phyloP scores from a whole-genome alignment of 1,139 yeast species.

The Yamadazyma dendronema region DNA sequence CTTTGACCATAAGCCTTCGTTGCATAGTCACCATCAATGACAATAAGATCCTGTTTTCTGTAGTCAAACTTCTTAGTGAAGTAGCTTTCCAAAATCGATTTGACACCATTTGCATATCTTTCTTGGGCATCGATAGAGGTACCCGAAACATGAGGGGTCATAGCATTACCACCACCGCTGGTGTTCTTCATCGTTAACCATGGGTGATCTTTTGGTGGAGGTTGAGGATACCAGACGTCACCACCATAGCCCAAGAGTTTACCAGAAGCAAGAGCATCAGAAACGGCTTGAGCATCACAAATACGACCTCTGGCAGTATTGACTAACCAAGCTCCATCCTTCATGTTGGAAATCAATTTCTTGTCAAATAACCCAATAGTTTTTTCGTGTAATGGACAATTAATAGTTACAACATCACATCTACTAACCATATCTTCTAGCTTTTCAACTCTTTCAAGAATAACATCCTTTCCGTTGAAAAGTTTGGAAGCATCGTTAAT shows the following conservation, averaged over 20 bases:
- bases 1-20: slow-evolving; percentile 69
- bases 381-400: slow-evolving; percentile 73
- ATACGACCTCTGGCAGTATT: slow-evolving; percentile 88
- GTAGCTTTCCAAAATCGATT: slow-evolving; percentile 61
- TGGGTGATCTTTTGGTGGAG: slow-evolving; percentile 74
- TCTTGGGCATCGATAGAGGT: slow-evolving; percentile 78
- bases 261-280: slow-evolving; percentile 68
- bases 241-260: slow-evolving; percentile 80
- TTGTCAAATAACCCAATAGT: slow-evolving; percentile 68
- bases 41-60: slow-evolving; percentile 72
- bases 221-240: slow-evolving; percentile 82
- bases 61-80: slow-evolving; percentile 63
- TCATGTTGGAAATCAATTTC: slow-evolving; percentile 67
- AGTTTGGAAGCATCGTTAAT: slow-evolving; percentile 39
- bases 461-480: slow-evolving; percentile 38
- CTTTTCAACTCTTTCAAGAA: slow-evolving; percentile 55
- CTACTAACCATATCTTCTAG: slow-evolving; percentile 67
- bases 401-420: slow-evolving; percentile 75
- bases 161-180: slow-evolving; percentile 75
- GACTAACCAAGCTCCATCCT: slow-evolving; percentile 73
- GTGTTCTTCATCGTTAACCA: slow-evolving; percentile 71
- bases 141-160: slow-evolving; percentile 84
- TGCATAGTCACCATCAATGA: slow-evolving; percentile 68
- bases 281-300: slow-evolving; percentile 69
- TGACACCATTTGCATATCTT: slow-evolving; percentile 69